A percentile compares a stretch with the other conserved stretches of the same genome.
Evolutionary conservation across 2,329 filamentous ascomycete genomes (phyloP).

Genomic region (Fusarium sp.): DNA sequence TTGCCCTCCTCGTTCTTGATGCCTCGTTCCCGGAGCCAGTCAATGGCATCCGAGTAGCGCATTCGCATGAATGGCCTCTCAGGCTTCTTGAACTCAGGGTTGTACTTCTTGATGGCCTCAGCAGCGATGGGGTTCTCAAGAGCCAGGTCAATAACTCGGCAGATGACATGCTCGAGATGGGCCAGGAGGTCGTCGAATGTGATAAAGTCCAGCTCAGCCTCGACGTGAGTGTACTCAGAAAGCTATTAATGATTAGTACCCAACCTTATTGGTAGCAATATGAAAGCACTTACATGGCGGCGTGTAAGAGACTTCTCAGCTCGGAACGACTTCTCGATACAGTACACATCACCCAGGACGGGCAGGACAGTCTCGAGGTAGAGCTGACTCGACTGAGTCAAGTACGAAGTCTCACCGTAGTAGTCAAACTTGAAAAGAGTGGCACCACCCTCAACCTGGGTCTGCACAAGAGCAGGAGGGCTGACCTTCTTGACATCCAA

Average conservation of each 20-base stretch:
- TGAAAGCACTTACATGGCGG: conserved; percentile 67
- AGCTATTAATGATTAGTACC: conserved; percentile 54
- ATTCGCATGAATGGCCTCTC: conserved; percentile 91
- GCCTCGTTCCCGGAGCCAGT: conserved; percentile 90
- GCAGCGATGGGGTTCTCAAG: conserved; percentile 80
- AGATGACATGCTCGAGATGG: conserved; percentile 89
- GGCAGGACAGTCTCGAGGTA: conserved; percentile 97
- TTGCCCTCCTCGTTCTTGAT: conserved; percentile 95
- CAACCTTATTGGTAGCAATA: no score
- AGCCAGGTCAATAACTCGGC: conserved; percentile 82
- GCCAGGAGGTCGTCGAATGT: conserved; percentile 87
- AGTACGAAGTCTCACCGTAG: conserved; percentile 90
- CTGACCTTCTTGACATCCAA: conserved; percentile 83
- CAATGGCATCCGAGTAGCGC: conserved; percentile 93
- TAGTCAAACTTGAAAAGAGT: conserved; percentile 92
- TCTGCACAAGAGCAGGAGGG: conserved; percentile 92
- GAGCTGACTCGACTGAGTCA: conserved; percentile 96
- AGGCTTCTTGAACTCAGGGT: conserved; percentile 89
- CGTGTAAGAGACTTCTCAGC: conserved; percentile 96
- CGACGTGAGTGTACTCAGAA: conserved; percentile 96
- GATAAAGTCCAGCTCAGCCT: conserved; percentile 97
- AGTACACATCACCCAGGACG: conserved; percentile 94
- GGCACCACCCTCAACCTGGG: conserved; percentile 91
- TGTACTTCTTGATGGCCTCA: conserved; percentile 82
- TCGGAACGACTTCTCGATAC: conserved; percentile 98